These are phyloP conservation scores for Colletotrichum destructivum DNA, from an alignment of 2,329 filamentous ascomycete species.

Conservation along the genomic window DNA sequence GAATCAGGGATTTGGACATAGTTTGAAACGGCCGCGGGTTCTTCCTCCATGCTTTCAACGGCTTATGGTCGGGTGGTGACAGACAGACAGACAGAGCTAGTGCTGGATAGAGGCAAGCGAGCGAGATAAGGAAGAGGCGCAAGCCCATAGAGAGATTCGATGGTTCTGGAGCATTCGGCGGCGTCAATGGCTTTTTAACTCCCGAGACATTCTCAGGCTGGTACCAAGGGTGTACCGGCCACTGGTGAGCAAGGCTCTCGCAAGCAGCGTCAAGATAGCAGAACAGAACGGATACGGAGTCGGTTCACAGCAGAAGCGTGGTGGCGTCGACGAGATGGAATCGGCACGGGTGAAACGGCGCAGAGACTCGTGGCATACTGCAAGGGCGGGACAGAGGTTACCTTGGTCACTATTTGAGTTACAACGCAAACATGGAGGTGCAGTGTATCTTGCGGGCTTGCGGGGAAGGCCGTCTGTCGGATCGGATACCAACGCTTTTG, in stretches of 20 bases:
- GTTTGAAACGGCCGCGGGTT: neutral
- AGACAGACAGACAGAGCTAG: slow-evolving; percentile 16
- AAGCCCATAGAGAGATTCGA: neutral
- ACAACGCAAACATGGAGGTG: slow-evolving; percentile 16
- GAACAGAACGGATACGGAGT: neutral
- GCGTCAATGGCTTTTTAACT: slow-evolving; percentile 15
- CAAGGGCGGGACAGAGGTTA: slow-evolving; percentile 10
- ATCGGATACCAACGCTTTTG: neutral
- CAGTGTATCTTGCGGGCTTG: neutral
- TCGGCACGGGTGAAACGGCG: slow-evolving; percentile 18
- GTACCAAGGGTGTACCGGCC: neutral
- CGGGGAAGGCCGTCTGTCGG: neutral
- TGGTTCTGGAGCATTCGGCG: slow-evolving; percentile 24
- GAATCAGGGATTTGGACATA: too few relatives aligned
- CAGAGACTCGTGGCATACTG: slow-evolving; percentile 32
- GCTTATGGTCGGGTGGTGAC: neutral
- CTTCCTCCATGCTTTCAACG: slow-evolving; percentile 21
- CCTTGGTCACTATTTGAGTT: neutral
- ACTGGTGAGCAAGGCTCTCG: neutral
- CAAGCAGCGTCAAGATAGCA: neutral
- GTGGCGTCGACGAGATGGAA: neutral
- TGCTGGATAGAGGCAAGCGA: slow-evolving; percentile 24
- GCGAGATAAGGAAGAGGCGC: neutral
- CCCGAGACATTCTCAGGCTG: slow-evolving; percentile 30
- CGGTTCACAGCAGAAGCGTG: slow-evolving; percentile 6